These are phyloP conservation scores for Arthrobotrys entomopaga DNA, from an alignment of 2,329 filamentous ascomycete genomes.

Conservation along the genomic window DNA sequence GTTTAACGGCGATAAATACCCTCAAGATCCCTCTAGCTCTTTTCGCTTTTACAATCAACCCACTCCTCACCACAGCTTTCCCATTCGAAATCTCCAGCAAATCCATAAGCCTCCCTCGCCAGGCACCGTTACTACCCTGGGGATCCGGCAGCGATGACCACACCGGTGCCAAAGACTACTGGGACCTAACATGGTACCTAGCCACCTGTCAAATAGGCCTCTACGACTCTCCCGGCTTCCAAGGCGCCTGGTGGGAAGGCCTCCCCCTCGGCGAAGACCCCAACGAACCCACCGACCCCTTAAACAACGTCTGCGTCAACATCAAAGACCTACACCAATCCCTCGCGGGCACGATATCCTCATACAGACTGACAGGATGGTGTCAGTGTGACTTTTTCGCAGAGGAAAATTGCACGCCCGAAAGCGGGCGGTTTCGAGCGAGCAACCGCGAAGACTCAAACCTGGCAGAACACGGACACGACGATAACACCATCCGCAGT, in stretches of 20 bases:
- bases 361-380: slow-evolving; percentile 8
- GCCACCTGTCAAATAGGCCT: neutral
- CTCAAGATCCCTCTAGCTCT: too few species aligned
- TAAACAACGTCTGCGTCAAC: slow-evolving; percentile 28
- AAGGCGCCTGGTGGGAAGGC: slow-evolving; percentile 20
- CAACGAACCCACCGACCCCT: neutral
- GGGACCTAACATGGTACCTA: neutral
- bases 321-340: slow-evolving; percentile 3
- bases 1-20: too few species aligned
- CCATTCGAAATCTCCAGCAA: too few species aligned
- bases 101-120: too few species aligned
- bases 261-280: neutral
- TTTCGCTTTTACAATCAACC: too few species aligned
- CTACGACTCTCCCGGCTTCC: neutral
- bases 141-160: neutral
- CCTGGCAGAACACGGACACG: slow-evolving; percentile 4
- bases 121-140: too few species aligned
- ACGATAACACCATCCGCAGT: slow-evolving; percentile 19
- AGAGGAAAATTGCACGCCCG: neutral
- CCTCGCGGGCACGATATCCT: slow-evolving; percentile 5
- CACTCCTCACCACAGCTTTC: too few species aligned
- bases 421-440: slow-evolving; percentile 7
- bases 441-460: slow-evolving; percentile 6
- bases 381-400: slow-evolving; percentile 34
- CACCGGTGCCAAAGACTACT: neutral